A percentile compares a stretch with the other conserved stretches of the same genome.
Evolutionary conservation across 2,329 filamentous ascomycete genomes (phyloP).

Genomic region (Aspergillus caelatus): DNA sequence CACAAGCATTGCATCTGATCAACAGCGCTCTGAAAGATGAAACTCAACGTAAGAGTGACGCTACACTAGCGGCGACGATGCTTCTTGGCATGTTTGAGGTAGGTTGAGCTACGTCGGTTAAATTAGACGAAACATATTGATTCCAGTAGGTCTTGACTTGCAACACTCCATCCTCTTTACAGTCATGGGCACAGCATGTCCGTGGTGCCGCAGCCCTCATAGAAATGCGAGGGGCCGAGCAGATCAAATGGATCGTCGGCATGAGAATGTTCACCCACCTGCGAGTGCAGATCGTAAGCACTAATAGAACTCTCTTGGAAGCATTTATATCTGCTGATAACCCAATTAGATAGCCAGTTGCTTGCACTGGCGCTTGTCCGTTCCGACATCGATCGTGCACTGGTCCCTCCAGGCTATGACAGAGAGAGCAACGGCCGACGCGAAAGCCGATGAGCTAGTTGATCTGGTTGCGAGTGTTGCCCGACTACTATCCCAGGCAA

Average conservation of each 20-base stretch:
- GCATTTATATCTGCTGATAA: neutral
- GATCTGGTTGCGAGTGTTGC: neutral
- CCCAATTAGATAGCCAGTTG: conserved; percentile 11
- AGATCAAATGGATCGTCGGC: conserved; percentile 3
- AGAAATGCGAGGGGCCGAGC: conserved; percentile 5
- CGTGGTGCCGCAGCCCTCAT: conserved; percentile 7
- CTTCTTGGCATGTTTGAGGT: conserved; percentile 16
- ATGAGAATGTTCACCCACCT: conserved; percentile 14
- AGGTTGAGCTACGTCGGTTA: neutral
- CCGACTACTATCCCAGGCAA: neutral
- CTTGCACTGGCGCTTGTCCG: neutral
- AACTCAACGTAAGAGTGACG: neutral
- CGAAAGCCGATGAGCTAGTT: conserved; percentile 3
- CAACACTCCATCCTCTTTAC: conserved; percentile 5
- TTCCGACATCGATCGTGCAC: neutral
- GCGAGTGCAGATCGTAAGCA: conserved; percentile 8
- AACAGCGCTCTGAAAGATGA: conserved; percentile 4
- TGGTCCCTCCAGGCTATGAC: neutral
- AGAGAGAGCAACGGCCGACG: neutral
- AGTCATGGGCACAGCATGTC: conserved; percentile 13
- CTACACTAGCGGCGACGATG: conserved; percentile 9
- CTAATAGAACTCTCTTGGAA: too few species aligned
- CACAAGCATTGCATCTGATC: conserved; percentile 6
- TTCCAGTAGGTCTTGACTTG: conserved; percentile 5
- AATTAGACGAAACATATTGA: neutral